Evolutionary conservation across 2,329 filamentous ascomycete species (phyloP).

Genomic region (Herpomyces periplanetae): DNA sequence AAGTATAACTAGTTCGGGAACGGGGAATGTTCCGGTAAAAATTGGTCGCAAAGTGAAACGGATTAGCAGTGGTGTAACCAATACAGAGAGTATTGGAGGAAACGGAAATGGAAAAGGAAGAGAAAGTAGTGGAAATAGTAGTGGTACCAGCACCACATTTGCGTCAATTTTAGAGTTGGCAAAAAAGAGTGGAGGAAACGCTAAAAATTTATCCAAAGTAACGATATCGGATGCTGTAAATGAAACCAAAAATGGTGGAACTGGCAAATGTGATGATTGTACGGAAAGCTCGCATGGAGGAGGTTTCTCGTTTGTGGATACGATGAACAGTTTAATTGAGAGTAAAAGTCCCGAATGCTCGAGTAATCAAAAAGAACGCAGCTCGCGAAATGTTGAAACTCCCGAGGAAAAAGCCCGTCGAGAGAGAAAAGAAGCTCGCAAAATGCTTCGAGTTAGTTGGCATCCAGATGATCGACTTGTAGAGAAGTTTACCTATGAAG

Average conservation of each 20-base stretch:
- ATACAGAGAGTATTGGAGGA: no score
- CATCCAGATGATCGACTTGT: slow-evolving; percentile 24
- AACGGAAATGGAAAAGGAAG: slow-evolving; percentile 8
- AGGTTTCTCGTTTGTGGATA: slow-evolving; percentile 11
- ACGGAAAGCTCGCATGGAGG: slow-evolving; percentile 1
- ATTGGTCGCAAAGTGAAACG: no score
- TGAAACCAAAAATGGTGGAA: slow-evolving; percentile 2
- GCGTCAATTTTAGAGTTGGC: slow-evolving; percentile 9
- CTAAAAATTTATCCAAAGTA: slow-evolving; percentile 4
- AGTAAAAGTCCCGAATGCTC: slow-evolving; percentile 15
- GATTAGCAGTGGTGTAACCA: no score
- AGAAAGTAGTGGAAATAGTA: slow-evolving; percentile 5
- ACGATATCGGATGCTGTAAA: slow-evolving; percentile 6
- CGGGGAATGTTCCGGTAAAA: no score
- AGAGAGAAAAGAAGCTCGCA: slow-evolving; percentile 27
- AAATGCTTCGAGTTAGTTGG: slow-evolving; percentile 28
- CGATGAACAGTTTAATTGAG: slow-evolving; percentile 10
- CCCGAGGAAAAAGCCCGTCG: slow-evolving; percentile 24
- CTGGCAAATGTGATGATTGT: slow-evolving; percentile 3
- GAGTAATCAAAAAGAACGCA: slow-evolving; percentile 14
- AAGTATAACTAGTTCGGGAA: no score
- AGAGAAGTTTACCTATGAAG: slow-evolving; percentile 25
- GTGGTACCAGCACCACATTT: slow-evolving; percentile 5
- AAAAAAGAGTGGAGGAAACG: slow-evolving; percentile 4
- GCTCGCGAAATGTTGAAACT: slow-evolving; percentile 19